Base-by-base conservation (phyloP, 106 monocot genomes). In the Cymbidium sinense region DNA sequence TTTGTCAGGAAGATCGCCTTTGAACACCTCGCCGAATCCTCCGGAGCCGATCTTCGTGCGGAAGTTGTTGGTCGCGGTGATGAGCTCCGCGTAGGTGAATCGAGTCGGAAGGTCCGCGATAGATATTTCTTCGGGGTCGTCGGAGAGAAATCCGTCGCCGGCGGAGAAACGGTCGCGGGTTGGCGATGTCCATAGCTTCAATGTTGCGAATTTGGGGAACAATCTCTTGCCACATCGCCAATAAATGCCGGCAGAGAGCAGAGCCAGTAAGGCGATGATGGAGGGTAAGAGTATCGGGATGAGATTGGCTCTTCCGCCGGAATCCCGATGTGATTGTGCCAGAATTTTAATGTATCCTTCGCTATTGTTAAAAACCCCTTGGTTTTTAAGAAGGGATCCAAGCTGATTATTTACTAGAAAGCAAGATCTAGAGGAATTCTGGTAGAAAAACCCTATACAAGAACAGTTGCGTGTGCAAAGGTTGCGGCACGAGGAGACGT, bases 1-100 rank as follows among this genome's bases (percentile, higher is more conserved):
- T 36, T 81, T 82, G 79, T 95, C 94, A 0, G 85, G 82, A 52
- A 99, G 87, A 23, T 80, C 76, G 5, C 98, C 98, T 65, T 87
- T 99, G 87, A 83, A 99, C 2, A 99, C 98, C 17, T 86, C 79
- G 18, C 94, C 98, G 79, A 99, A 99, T 34, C 94, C 98, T 20
- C 98, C 98, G 27, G 94, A 85, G 34, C 98, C 98, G 44, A 94
- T 90, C 31, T 75, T 37, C 17, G 80, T 93, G 20, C 37, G 33
- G 81, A 98, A 98, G 41, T 81, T 80, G 64, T 80, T 34, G 23
- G 98, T 99, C 34, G 87, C 86, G 31, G 77, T 61, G 30, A 62
- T 82, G 4, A 99, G 79, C 27, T 99, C 84, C 17, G 41, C 44
- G 51, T 86, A 90, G 51, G 71, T 84, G 83, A 94, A 99, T 52